A percentile compares a stretch with the other conserved stretches of the same genome.
Evolutionary conservation across 306 rosid genomes (phyloP).

Genomic region (Trifolium repens): DNA sequence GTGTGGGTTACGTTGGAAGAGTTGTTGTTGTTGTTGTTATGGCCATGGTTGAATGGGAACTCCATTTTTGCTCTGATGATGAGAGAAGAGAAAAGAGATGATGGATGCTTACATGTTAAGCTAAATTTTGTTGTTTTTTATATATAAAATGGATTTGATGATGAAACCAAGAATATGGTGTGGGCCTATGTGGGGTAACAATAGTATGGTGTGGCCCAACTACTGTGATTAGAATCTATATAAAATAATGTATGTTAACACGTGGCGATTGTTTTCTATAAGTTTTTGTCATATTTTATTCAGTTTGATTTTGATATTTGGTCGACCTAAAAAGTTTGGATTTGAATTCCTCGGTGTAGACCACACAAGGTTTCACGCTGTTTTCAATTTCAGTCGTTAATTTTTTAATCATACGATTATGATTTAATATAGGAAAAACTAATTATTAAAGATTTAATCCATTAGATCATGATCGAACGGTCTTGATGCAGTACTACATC

Average conservation of each 20-base stretch:
- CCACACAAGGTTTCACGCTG: too few species aligned
- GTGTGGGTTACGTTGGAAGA: conserved; percentile 25
- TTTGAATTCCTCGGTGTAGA: too few species aligned
- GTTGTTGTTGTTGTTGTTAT: not conserved
- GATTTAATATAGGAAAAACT: too few species aligned
- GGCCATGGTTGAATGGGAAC: conserved; percentile 41
- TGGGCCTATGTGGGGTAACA: not conserved
- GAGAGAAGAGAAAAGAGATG: too few species aligned
- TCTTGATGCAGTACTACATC: too few species aligned
- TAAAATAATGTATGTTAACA: not conserved
- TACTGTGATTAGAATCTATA: not conserved
- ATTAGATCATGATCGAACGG: too few species aligned
- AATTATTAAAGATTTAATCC: too few species aligned
- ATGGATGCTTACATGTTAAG: not conserved
- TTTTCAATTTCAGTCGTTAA: too few species aligned
- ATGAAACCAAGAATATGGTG: not conserved
- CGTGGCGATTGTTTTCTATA: not conserved
- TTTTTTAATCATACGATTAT: too few species aligned
- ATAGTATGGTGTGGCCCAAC: not conserved
- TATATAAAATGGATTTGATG: not conserved
- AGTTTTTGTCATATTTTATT: not conserved
- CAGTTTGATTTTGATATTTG: not conserved
- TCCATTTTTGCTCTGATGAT: conserved; percentile 40
- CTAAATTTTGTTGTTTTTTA: not conserved
- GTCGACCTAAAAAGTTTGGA: not conserved